phyloP scores from a whole-genome alignment of 2,329 filamentous ascomycete genomes.

The Dichotomopilus funicola region DNA sequence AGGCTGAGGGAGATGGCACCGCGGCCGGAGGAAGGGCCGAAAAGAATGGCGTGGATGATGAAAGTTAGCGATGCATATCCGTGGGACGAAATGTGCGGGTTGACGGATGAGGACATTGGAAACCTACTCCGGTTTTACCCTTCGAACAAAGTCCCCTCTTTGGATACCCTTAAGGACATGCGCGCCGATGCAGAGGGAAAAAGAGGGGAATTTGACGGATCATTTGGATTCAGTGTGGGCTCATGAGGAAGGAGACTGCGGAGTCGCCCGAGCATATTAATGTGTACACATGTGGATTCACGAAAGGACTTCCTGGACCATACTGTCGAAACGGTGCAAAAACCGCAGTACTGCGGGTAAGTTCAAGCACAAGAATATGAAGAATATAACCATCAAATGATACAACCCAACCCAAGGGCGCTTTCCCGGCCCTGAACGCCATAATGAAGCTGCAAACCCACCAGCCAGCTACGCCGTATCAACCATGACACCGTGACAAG shows the following conservation, averaged over 20 bases:
- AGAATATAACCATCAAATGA: too few relatives aligned
- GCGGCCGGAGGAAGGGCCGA: constrained; percentile 64
- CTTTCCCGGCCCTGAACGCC: not conserved
- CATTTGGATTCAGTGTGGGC: constrained; percentile 53
- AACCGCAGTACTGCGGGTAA: too few relatives aligned
- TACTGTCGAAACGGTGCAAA: too few relatives aligned
- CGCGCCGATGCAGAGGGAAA: constrained; percentile 39
- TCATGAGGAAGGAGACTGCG: constrained; percentile 12
- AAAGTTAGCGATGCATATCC: constrained; percentile 82
- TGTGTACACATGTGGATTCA: too few relatives aligned
- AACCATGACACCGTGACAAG: not conserved
- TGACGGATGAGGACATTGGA: constrained; percentile 81
- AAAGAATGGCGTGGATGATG: constrained; percentile 94
- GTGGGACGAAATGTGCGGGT: constrained; percentile 74
- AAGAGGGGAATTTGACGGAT: constrained; percentile 52
- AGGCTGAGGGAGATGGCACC: constrained; percentile 76
- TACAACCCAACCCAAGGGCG: too few relatives aligned
- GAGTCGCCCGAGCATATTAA: not conserved
- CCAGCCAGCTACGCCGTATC: not conserved
- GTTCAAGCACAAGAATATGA: too few relatives aligned
- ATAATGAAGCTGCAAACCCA: not conserved
- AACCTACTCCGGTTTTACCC: constrained; percentile 70
- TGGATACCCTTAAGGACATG: constrained; percentile 51
- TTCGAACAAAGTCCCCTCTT: constrained; percentile 46
- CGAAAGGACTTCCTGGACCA: too few relatives aligned